A percentile compares a stretch with the other conserved stretches of the same genome.
phyloP scores from a whole-genome alignment of 768 basidiomycete genomes.

The Suillus decipiens region DNA sequence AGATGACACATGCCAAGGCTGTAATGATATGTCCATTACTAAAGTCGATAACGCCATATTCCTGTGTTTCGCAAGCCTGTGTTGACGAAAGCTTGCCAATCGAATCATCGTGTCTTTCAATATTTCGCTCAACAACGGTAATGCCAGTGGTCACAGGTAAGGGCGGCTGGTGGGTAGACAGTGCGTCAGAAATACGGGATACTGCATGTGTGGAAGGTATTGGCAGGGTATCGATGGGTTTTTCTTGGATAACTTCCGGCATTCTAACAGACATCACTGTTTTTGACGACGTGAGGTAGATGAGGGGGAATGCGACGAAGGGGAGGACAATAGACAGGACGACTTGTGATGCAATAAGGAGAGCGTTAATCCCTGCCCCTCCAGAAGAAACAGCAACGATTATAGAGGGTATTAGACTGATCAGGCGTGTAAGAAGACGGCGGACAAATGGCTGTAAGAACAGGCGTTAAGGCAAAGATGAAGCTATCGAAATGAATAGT shows the following conservation, averaged over 20 bases:
- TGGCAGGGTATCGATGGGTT: background rate
- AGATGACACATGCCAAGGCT: constrained; percentile 46
- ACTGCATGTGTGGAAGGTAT: background rate
- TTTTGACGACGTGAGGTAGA: constrained; percentile 40
- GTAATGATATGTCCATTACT: constrained; percentile 43
- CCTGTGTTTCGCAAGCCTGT: constrained; percentile 16
- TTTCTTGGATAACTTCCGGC: constrained; percentile 6
- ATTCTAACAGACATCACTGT: constrained; percentile 29
- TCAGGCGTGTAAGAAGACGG: constrained; percentile 44
- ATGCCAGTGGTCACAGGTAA: background rate
- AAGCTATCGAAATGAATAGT: background rate
- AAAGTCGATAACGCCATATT: constrained; percentile 36
- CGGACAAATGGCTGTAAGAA: constrained; percentile 34
- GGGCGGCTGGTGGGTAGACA: background rate
- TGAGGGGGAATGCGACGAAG: constrained; percentile 44
- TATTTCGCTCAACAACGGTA: background rate
- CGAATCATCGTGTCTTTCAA: background rate
- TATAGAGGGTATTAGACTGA: constrained; percentile 46
- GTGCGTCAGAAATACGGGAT: constrained; percentile 19
- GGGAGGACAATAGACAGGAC: constrained; percentile 47
- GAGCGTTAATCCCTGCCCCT: constrained; percentile 42
- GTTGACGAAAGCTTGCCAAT: constrained; percentile 9
- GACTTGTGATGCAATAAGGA: constrained; percentile 53
- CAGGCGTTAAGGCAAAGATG: background rate
- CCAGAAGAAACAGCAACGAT: constrained; percentile 47